Base-by-base conservation (phyloP, 495 filamentous ascomycete species). In the Penicillium pancosmium region DNA sequence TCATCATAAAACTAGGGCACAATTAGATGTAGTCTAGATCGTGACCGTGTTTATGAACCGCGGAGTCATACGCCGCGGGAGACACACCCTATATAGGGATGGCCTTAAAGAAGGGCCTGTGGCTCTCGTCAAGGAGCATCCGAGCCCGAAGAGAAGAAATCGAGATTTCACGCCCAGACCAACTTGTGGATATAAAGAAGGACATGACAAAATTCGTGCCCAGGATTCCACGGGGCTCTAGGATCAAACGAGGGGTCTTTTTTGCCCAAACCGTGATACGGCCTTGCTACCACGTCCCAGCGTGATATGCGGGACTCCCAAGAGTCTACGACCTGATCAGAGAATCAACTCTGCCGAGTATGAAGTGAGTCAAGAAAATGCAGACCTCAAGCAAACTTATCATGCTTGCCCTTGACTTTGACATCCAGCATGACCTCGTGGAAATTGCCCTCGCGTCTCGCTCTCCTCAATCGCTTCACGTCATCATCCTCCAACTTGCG, bases 351-450 rank as follows among this genome's bases (percentile, higher is more conserved):
- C 9, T 16, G 15, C 15, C 8, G 21, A 16, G 13, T 7, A 44
- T 44, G n/a, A 38, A 38, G 11, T 13, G 12, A 5, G 36, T n/a
- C 11, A 38, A 13, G 6, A n/a, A 19, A 44, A 13, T 1, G 16
- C 41, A 9, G 5, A 5, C 27, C 54, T 71, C 67, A 86, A 60
- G 87, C 87, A 79, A 84, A 98, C 72, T 98, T 98, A 76, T 98
- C 94, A 78, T 98, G 94, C 76, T 96, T 97, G 55, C 86, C 89
- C 74, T 94, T 96, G 11, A 97, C 91, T 72, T 91, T 92, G 31
- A 98, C 80, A 80, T 96, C 88, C 55, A 98, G 73, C 60, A 97
- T 70, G 53, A 83, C 83, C 74, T 98, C 95, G 75, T 98, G 89
- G 69, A 92, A 98, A 72, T 93, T 85, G 1, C 94, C 73, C 69